phyloP scores from a whole-genome alignment of 805 yeast species.

The Kodamaea jinghongensis region DNA sequence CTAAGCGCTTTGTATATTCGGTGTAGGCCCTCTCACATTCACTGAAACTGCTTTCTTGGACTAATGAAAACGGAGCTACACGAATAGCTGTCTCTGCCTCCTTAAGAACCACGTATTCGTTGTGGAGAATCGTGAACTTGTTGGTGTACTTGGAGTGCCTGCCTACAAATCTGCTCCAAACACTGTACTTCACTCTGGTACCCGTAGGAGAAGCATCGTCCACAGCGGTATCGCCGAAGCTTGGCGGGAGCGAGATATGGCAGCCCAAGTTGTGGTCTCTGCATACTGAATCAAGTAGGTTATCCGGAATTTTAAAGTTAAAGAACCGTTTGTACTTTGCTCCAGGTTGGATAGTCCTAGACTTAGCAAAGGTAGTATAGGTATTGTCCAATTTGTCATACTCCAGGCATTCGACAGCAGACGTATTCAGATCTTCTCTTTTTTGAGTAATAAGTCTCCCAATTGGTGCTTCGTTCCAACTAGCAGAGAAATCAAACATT shows the following conservation, averaged over 20 bases:
- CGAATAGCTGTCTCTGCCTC: constrained; percentile 26
- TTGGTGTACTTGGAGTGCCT: constrained; percentile 31
- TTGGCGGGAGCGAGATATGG: constrained; percentile 38
- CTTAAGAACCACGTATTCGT: constrained; percentile 39
- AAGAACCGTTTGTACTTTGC: constrained; percentile 35
- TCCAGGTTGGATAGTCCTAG: constrained; percentile 16
- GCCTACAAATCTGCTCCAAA: constrained; percentile 38
- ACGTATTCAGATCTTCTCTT: constrained; percentile 9
- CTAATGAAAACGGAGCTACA: constrained; percentile 16
- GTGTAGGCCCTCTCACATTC: constrained; percentile 1
- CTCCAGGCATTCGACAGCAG: neutral
- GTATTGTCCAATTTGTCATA: constrained; percentile 20
- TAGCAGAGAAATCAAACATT: constrained; percentile 52
- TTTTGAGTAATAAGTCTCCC: constrained; percentile 28
- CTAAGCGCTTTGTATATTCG: neutral
- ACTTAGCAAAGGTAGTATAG: constrained; percentile 14
- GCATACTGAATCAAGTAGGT: constrained; percentile 39
- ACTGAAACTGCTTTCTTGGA: neutral
- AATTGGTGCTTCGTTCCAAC: constrained; percentile 42
- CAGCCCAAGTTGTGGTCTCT: constrained; percentile 14
- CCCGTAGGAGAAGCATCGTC: constrained; percentile 29
- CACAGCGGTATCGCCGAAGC: constrained; percentile 24
- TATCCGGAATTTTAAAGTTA: constrained; percentile 39
- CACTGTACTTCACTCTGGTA: constrained; percentile 30
- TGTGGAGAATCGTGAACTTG: constrained; percentile 34